These are phyloP conservation scores for Macrophomina pseudophaseolina DNA, from an alignment of 2,329 filamentous ascomycete species.

Conservation along the genomic window DNA sequence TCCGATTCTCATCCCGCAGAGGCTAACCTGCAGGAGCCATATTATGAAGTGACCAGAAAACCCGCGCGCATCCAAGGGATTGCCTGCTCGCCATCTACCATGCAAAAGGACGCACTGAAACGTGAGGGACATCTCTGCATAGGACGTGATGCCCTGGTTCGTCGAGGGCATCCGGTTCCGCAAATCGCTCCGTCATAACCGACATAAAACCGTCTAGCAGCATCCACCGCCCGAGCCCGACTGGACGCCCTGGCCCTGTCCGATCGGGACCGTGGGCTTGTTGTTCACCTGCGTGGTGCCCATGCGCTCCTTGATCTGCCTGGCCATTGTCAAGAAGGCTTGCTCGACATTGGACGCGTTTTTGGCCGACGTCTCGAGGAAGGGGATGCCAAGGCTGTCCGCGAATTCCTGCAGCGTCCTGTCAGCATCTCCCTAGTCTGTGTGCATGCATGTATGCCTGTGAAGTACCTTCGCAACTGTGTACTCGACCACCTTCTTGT, in stretches of 20 bases:
- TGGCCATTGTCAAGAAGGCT: constrained; percentile 99
- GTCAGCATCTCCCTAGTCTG: constrained; percentile 29
- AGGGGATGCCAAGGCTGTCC: constrained; percentile 97
- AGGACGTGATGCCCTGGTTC: constrained; percentile 19
- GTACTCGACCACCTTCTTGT: constrained; percentile 99
- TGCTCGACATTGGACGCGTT: constrained; percentile 99
- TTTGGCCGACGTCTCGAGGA: constrained; percentile 99
- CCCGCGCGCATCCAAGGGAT: constrained; percentile 27
- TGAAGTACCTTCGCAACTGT: constrained; percentile 90
- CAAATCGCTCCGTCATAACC: constrained; percentile 20
- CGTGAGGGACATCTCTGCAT: constrained; percentile 25
- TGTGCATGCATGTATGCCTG: neutral
- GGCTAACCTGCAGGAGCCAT: constrained; percentile 13
- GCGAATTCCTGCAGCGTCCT: constrained; percentile 80
- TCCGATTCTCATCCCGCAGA: constrained; percentile 25
- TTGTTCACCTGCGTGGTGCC: constrained; percentile 96
- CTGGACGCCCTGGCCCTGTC: constrained; percentile 91
- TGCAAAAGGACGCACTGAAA: constrained; percentile 28
- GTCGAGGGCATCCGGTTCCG: constrained; percentile 23
- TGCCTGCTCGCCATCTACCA: constrained; percentile 27
- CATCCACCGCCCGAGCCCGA: constrained; percentile 83
- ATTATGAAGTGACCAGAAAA: constrained; percentile 27
- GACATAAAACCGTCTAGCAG: constrained; percentile 65
- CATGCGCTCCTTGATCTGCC: constrained; percentile 99
- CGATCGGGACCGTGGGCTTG: constrained; percentile 96